Base-by-base conservation (phyloP, 1,284 basidiomycete species). In the Ceratobasidium theobromae region DNA sequence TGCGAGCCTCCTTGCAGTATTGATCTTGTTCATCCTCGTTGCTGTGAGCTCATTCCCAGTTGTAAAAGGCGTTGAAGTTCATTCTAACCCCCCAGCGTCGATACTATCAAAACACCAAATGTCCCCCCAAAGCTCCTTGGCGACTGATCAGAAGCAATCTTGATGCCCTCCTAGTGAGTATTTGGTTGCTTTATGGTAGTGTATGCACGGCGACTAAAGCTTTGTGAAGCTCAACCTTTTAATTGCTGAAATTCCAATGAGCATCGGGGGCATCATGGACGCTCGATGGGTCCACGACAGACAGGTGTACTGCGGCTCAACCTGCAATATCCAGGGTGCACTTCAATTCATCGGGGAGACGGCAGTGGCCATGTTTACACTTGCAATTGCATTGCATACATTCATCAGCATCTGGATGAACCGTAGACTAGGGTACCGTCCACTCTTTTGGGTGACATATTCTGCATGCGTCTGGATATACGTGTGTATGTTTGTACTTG, bases 281-380 rank as follows among this genome's bases (percentile, higher is more conserved):
- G 41, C 43, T 38, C 35, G 38, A 27, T 58, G 55, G 55, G 55
- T 38, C 6, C 33, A 45, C 32, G 40, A 45, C 32, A 14, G 55
- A 4, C 30, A 43, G 4, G 45, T 43, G 8, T 45, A 41, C 48
- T 58, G 55, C 21, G 55, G 55, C 12, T 18, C 28, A 18, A 33
- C 45, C 21, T 58, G 55, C 16, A 58, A 28, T 3, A 43, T 38
- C 21, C 55, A 58, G 35, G 55, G 55, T 11, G 43, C 55, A 21
- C 18, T 58, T 3, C 41, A 45, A 14, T 30, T 58, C 1, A 48
- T 58, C 14, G 55, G 55, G 28, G 41, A 58, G 21, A 58, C 55
- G 1, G 40, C 41, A 2, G 55, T 46, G 43, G 55, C 55, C 14
- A 18, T 58, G 14, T 52, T 52, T 32, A 52, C 49, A 2, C 5